These are phyloP conservation scores for Nematodospora valgi DNA, from an alignment of 805 yeast species.

Conservation along the genomic window DNA sequence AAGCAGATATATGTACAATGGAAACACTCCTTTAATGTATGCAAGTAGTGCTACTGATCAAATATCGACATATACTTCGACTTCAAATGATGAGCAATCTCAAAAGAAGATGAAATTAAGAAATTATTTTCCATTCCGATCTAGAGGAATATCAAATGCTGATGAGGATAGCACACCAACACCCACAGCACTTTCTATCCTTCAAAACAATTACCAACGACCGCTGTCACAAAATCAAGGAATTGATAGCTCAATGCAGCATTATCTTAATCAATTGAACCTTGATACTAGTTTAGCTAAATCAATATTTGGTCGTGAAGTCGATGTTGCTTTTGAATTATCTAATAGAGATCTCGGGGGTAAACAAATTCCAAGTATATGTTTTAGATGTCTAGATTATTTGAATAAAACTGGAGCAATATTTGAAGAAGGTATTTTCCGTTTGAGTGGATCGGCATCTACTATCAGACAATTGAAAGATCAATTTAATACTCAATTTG, in stretches of 20 bases:
- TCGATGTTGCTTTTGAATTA: conserved; percentile 48
- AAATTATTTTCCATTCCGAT: conserved; percentile 54
- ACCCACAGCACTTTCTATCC: no score
- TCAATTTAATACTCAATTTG: conserved; percentile 62
- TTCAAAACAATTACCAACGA: conserved; percentile 2
- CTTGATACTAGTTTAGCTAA: conserved; percentile 33
- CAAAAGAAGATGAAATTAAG: conserved; percentile 49
- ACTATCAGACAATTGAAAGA: conserved; percentile 67
- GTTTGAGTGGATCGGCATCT: conserved; percentile 85
- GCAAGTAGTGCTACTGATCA: conserved; percentile 5
- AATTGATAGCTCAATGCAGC: conserved; percentile 18
- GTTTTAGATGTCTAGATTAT: conserved; percentile 70
- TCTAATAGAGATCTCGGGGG: conserved; percentile 48
- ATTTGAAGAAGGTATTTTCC: conserved; percentile 87
- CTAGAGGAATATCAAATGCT: conserved; percentile 1
- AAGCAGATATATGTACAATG: conserved; percentile 5
- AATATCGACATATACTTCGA: conserved; percentile 2
- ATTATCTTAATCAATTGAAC: conserved; percentile 33
- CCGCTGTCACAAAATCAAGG: background rate
- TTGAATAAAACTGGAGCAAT: conserved; percentile 64
- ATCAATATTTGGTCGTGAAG: conserved; percentile 61
- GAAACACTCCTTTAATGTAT: background rate
- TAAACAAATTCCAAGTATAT: conserved; percentile 65
- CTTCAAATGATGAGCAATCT: conserved; percentile 4
- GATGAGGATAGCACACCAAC: conserved; percentile 3